Conservation (phyloP, 192 early-diverging fungal genomes). For the Gryganskiella cystojenkinii region DNA sequence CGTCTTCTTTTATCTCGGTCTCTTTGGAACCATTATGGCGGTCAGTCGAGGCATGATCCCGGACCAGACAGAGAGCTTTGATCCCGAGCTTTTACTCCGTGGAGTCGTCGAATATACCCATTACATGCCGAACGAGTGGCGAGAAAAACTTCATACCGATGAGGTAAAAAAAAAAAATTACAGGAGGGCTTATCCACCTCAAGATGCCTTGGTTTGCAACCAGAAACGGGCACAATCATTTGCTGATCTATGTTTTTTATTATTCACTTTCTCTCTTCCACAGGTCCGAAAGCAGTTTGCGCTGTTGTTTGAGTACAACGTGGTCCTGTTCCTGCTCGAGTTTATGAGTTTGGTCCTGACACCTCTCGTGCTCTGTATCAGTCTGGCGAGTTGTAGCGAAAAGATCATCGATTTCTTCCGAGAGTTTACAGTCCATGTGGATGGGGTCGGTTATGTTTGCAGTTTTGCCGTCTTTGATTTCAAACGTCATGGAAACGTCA, state of each 20-base stretch:
- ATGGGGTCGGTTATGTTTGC: slow-evolving; percentile 94
- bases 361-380: slow-evolving; percentile 85
- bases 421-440: slow-evolving; percentile 93
- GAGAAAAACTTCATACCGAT: slow-evolving; percentile 82
- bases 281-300: slow-evolving; percentile 84
- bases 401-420: slow-evolving; percentile 94
- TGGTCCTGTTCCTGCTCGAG: slow-evolving; percentile 85
- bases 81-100: slow-evolving; percentile 81
- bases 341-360: slow-evolving; percentile 82
- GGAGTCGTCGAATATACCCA: slow-evolving; percentile 89
- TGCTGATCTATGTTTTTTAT: too few species aligned
- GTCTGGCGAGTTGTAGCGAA: slow-evolving; percentile 79
- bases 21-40: slow-evolving; percentile 88
- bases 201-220: too few species aligned
- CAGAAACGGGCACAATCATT: too few species aligned
- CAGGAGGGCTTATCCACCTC: too few species aligned
- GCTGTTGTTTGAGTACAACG: slow-evolving; percentile 81
- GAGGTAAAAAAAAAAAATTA: slow-evolving; percentile 64
- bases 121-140: slow-evolving; percentile 91
- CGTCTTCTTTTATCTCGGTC: slow-evolving; percentile 93
- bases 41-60: slow-evolving; percentile 83
- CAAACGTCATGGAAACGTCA: slow-evolving; percentile 86
- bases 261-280: too few species aligned
- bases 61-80: slow-evolving; percentile 83
- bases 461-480: slow-evolving; percentile 98